A percentile compares a stretch with the other conserved stretches of the same genome.
phyloP scores from a whole-genome alignment of 2,329 filamentous ascomycete species.

The Calonectria crousiana region DNA sequence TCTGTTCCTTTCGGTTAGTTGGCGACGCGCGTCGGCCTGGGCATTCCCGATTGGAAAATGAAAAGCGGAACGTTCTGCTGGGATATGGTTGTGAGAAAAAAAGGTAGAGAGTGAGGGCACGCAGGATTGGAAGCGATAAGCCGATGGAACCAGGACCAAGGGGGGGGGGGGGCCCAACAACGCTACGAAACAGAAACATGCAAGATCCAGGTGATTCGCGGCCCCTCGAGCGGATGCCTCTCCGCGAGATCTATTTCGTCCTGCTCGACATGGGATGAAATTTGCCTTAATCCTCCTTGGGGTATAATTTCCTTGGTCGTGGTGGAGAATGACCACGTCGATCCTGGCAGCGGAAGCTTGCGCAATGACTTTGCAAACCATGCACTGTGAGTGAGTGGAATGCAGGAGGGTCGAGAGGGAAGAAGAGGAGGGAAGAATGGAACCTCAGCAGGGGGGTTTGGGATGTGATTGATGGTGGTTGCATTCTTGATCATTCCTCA shows the following conservation, averaged over 20 bases:
- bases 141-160: neutral
- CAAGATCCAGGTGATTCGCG: slow-evolving; percentile 8
- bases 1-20: neutral
- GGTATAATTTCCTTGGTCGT: neutral
- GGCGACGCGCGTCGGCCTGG: slow-evolving; percentile 20
- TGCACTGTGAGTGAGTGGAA: neutral
- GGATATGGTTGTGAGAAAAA: slow-evolving; percentile 1
- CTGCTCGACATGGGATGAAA: neutral
- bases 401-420: neutral
- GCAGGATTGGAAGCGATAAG: neutral
- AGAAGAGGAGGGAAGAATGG: neutral
- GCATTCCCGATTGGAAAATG: slow-evolving; percentile 4
- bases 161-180: too few relatives aligned
- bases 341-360: neutral
- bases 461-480: neutral
- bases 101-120: neutral
- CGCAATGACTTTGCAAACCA: neutral
- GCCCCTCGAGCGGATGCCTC: neutral
- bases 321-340: slow-evolving; percentile 5
- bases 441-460: neutral
- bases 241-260: slow-evolving; percentile 4
- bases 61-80: slow-evolving; percentile 8
- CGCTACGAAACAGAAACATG: neutral
- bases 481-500: neutral
- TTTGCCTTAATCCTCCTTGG: neutral